Conservation (phyloP, 345 rosid genomes). For the Lenwebbia sp. region DNA sequence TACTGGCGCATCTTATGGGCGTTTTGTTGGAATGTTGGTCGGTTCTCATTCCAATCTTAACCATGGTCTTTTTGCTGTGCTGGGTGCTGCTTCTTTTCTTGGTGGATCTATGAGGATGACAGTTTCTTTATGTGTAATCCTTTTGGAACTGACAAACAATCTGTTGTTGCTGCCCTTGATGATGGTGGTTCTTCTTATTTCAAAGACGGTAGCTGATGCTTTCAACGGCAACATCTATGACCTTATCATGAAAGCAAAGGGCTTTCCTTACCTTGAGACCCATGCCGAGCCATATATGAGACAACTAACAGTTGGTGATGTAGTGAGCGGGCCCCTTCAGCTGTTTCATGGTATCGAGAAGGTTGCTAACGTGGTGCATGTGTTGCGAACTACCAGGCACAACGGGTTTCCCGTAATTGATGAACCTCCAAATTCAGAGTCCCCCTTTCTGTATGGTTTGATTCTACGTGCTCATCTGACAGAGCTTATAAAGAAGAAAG, state of each 20-base stretch:
- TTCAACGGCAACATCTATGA: slow-evolving; percentile 73
- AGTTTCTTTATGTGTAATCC: slow-evolving; percentile 75
- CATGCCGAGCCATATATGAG: slow-evolving; percentile 94
- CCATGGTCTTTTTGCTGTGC: slow-evolving; percentile 82
- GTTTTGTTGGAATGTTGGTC: slow-evolving; percentile 70
- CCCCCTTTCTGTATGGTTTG: slow-evolving; percentile 55
- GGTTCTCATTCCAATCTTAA: slow-evolving; percentile 48
- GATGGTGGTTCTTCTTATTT: slow-evolving; percentile 87
- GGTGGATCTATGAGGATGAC: slow-evolving; percentile 98
- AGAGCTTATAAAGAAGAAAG: slow-evolving; percentile 58
- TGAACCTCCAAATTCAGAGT: slow-evolving; percentile 34
- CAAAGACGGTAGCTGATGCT: slow-evolving; percentile 92
- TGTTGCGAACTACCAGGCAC: slow-evolving; percentile 62
- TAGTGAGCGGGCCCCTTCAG: slow-evolving; percentile 78
- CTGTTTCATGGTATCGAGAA: slow-evolving; percentile 66
- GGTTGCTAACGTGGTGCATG: slow-evolving; percentile 58
- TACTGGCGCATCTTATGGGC: slow-evolving; percentile 84
- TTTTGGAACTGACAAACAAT: slow-evolving; percentile 83
- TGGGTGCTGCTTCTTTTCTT: slow-evolving; percentile 88
- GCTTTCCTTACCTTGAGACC: slow-evolving; percentile 72
- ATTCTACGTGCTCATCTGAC: slow-evolving; percentile 78
- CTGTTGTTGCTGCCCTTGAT: slow-evolving; percentile 76
- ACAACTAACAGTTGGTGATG: slow-evolving; percentile 69
- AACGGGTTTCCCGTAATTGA: slow-evolving; percentile 83
- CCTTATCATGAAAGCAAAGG: slow-evolving; percentile 83